These are phyloP conservation scores for Paramarasmius palmivorus DNA, from an alignment of 1,284 basidiomycete species.

Conservation along the genomic window DNA sequence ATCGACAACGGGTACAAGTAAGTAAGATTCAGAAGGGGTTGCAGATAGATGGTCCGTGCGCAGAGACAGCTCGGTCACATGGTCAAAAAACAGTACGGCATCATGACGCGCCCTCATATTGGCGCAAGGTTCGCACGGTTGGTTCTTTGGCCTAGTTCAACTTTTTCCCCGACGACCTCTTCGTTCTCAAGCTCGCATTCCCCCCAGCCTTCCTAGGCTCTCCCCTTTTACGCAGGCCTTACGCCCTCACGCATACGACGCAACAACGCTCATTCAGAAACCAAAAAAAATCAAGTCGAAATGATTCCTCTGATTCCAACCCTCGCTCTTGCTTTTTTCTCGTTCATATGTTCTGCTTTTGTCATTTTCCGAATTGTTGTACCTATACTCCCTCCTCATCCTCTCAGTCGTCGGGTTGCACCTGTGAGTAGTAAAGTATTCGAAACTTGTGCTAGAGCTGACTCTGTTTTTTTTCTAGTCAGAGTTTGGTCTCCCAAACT, in stretches of 20 bases:
- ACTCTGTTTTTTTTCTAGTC: slow-evolving; percentile 42
- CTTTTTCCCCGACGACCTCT: too few relatives aligned
- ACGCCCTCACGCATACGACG: slow-evolving; percentile 39
- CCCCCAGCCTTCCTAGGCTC: slow-evolving; percentile 8
- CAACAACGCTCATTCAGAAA: slow-evolving; percentile 47
- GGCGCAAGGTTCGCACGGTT: too few relatives aligned
- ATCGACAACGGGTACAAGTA: too few relatives aligned
- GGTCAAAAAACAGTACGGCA: too few relatives aligned
- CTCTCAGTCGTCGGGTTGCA: slow-evolving; percentile 67
- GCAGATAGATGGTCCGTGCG: too few relatives aligned
- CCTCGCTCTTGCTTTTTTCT: slow-evolving; percentile 64
- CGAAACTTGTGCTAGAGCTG: slow-evolving; percentile 13
- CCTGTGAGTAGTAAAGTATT: slow-evolving; percentile 46
- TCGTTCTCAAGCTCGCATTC: too few relatives aligned
- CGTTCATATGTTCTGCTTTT: slow-evolving; percentile 68
- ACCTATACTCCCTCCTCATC: slow-evolving; percentile 68
- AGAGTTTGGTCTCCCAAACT: slow-evolving; percentile 70
- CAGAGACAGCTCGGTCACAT: too few relatives aligned
- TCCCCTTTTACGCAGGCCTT: slow-evolving; percentile 18
- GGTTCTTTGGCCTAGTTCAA: too few relatives aligned
- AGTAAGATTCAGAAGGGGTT: too few relatives aligned
- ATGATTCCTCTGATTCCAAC: slow-evolving; percentile 70
- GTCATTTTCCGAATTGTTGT: slow-evolving; percentile 71
- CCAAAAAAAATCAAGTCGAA: slow-evolving; percentile 28
- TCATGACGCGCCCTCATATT: too few relatives aligned